These are phyloP conservation scores for Hsuehochloa calcarea DNA, from an alignment of 176 grass and related monocot species.

Conservation along the genomic window DNA sequence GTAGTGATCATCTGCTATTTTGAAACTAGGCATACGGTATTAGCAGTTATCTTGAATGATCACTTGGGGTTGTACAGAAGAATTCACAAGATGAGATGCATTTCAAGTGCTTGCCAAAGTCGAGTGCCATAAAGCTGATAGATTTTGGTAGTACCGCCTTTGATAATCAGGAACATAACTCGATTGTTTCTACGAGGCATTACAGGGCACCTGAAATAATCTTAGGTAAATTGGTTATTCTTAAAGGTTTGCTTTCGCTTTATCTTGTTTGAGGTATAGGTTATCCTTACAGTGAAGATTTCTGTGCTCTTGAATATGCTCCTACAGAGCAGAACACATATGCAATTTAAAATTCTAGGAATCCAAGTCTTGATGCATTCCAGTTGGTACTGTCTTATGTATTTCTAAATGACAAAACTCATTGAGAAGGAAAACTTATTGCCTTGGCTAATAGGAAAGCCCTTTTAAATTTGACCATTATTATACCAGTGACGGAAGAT, in stretches of 20 bases:
- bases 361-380: conserved; percentile 2
- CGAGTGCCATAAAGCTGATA: conserved; percentile 98
- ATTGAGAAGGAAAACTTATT: neutral
- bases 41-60: conserved; percentile 57
- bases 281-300: conserved; percentile 32
- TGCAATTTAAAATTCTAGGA: conserved; percentile 5
- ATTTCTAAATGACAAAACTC: neutral
- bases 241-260: conserved; percentile 43
- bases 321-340: conserved; percentile 19
- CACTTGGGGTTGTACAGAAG: conserved; percentile 77
- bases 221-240: conserved; percentile 78
- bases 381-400: conserved; percentile 3
- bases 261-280: conserved; percentile 50
- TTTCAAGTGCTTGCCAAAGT: conserved; percentile 94
- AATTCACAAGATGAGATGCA: conserved; percentile 69
- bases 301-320: conserved; percentile 28
- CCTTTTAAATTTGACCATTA: neutral
- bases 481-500: conserved; percentile 3
- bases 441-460: neutral
- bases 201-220: conserved; percentile 99
- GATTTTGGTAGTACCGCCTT: conserved; percentile 98
- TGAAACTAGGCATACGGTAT: conserved; percentile 34
- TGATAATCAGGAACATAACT: conserved; percentile 77
- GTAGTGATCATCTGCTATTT: conserved; percentile 41
- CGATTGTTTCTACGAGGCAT: conserved; percentile 99